phyloP scores from a whole-genome alignment of 768 basidiomycete genomes.

The Trametes maxima region DNA sequence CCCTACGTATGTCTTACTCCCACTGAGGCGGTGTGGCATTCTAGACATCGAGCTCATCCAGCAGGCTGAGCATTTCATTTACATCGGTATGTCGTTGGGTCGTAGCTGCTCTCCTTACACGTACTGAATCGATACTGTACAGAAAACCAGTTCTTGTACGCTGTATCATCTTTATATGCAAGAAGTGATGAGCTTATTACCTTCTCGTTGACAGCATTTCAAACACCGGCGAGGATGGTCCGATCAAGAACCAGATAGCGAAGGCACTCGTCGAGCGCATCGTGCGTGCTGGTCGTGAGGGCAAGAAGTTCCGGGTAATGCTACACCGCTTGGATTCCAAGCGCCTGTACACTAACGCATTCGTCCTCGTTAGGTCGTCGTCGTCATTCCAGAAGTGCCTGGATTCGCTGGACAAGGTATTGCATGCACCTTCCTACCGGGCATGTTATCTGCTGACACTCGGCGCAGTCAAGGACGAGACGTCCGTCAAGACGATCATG shows the following conservation, averaged over 20 bases:
- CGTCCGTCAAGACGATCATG: conserved; percentile 78
- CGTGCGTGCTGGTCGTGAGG: conserved; percentile 70
- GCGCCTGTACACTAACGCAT: neutral
- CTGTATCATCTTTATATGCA: conserved; percentile 29
- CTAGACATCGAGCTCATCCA: conserved; percentile 78
- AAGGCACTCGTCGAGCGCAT: conserved; percentile 83
- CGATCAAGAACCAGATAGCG: conserved; percentile 83
- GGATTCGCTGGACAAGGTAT: conserved; percentile 69
- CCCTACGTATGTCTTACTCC: neutral
- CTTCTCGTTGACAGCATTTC: conserved; percentile 66
- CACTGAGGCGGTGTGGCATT: neutral
- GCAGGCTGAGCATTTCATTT: conserved; percentile 87
- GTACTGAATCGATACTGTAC: neutral
- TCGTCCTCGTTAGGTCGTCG: conserved; percentile 59
- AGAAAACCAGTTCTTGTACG: conserved; percentile 88
- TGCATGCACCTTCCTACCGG: no score
- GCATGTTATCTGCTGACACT: neutral
- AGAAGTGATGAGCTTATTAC: neutral
- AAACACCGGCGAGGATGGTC: conserved; percentile 54
- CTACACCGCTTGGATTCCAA: neutral
- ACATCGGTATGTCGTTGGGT: conserved; percentile 73
- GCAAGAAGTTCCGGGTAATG: conserved; percentile 74
- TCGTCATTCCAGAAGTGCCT: conserved; percentile 89
- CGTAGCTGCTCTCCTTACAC: neutral
- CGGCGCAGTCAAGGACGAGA: conserved; percentile 63